A percentile compares a stretch with the other conserved stretches of the same genome.
phyloP scores from a whole-genome alignment of 108 stramenopile species.

The Skeletonema potamos region DNA sequence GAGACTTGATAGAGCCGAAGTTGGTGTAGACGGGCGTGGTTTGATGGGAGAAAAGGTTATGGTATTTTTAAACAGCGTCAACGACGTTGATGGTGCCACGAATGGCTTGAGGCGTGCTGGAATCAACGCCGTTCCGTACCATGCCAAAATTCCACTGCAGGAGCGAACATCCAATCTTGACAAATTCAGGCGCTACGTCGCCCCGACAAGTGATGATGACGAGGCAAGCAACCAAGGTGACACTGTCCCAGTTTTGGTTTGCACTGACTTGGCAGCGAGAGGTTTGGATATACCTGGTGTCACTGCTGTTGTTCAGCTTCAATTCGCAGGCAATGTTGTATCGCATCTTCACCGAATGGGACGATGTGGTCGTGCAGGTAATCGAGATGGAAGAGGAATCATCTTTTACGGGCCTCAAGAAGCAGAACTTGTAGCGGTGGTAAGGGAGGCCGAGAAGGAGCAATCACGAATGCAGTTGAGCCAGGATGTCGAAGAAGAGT shows the following conservation, averaged over 20 bases:
- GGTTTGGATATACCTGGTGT: slow-evolving; percentile 98
- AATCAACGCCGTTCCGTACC: slow-evolving; percentile 77
- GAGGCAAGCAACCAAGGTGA: slow-evolving; percentile 41
- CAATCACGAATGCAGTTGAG: slow-evolving; percentile 75
- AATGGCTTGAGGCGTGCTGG: slow-evolving; percentile 76
- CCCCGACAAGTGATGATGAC: slow-evolving; percentile 21
- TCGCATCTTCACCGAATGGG: slow-evolving; percentile 99
- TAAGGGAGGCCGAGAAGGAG: slow-evolving; percentile 73
- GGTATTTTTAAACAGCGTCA: slow-evolving; percentile 85
- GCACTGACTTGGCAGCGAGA: slow-evolving; percentile 95
- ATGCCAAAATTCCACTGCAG: slow-evolving; percentile 74
- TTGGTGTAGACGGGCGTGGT: slow-evolving; percentile 57
- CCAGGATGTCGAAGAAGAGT: slow-evolving; percentile 61
- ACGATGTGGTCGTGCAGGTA: slow-evolving; percentile 94
- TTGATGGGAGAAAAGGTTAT: slow-evolving; percentile 84
- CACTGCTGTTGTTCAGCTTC: slow-evolving; percentile 93
- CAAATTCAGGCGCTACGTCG: slow-evolving; percentile 67
- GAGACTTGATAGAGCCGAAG: slow-evolving; percentile 35
- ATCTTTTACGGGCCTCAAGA: slow-evolving; percentile 84
- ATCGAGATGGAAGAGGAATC: slow-evolving; percentile 89
- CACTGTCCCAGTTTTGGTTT: slow-evolving; percentile 87
- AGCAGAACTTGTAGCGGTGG: slow-evolving; percentile 70
- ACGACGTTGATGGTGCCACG: slow-evolving; percentile 81
- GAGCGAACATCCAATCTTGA: slow-evolving; percentile 86
- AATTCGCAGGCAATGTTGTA: slow-evolving; percentile 95